Evolutionary conservation across 306 rosid species (phyloP), one percentile per base, ranked within the genome.

Genomic region (Oemleria cerasiformis): DNA sequence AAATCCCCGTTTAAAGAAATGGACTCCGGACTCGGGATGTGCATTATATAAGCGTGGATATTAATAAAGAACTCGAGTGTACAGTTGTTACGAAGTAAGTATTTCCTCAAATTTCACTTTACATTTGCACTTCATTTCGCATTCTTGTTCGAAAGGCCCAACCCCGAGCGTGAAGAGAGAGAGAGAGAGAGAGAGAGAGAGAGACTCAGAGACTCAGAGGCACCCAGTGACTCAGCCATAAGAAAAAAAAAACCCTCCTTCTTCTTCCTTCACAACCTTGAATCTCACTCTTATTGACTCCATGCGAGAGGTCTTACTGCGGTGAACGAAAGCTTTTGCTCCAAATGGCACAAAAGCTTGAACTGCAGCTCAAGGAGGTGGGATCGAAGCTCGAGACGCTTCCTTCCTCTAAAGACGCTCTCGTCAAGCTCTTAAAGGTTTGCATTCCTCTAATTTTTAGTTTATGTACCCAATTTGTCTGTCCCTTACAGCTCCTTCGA

Each of bases 341-440:
- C 67, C 50, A 65, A 47, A 91, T 94, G 97, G 78, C 92, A 41
- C 82, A 80, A 67, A 84, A 87, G 78, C 85, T 86, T 60, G 86
- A 86, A 80, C 87, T 71, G 67, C 99, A 80, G 80, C 97, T 95
- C 63, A 88, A 75, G 89, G 99, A 95, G 77, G 67, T 95, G 89
- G 99, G 97, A 91, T 95, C 97, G 82, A 95, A 88, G 90, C 92
- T 95, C 53, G 83, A 85, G 6, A 65, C 78, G 12, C 87, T 77
- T 85, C 97, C 91, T 20, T 39, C 96, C 17, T 73, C 92, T 74
- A 95, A 95, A 77, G 99, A 95, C 80, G 78, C 87, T 67, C 92
- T 95, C 79, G 72, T 89, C 80, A 95, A 88, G 81, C 86, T 89
- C 75, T 75, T 95, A 65, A 95, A 95, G 97, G 99, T 91, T 71